These are phyloP conservation scores for Sporothrix pseudoabietina DNA, from an alignment of 2,329 filamentous ascomycete species.

Conservation along the genomic window DNA sequence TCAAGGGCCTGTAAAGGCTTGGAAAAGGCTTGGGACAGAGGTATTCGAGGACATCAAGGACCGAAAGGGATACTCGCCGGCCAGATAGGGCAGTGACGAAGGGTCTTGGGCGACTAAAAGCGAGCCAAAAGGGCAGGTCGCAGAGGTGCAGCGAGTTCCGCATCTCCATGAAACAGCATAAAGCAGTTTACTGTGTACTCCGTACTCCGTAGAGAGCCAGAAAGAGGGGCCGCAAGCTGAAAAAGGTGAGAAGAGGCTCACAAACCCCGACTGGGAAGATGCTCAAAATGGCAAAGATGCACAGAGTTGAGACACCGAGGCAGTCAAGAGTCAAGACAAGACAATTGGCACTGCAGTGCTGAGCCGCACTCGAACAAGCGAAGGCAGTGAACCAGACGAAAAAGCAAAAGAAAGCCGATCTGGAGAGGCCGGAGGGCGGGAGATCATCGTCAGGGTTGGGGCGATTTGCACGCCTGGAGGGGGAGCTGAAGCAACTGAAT, in stretches of 20 bases:
- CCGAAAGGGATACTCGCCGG: background rate
- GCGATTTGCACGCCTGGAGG: conserved; percentile 18
- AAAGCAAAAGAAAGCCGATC: conserved; percentile 12
- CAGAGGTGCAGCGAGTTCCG: background rate
- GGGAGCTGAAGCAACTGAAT: background rate
- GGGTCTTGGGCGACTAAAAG: background rate
- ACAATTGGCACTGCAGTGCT: background rate
- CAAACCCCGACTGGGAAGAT: background rate
- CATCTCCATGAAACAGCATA: background rate
- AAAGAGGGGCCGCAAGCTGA: conserved; percentile 20
- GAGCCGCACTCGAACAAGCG: background rate
- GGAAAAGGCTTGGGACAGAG: background rate
- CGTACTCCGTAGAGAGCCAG: background rate
- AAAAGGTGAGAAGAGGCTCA: background rate
- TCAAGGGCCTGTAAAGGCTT: background rate
- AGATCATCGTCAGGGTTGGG: conserved; percentile 31
- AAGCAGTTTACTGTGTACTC: too few relatives aligned
- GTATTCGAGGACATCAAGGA: background rate
- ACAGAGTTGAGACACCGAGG: conserved; percentile 8
- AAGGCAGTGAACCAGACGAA: background rate
- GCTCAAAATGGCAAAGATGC: background rate
- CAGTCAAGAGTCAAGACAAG: background rate
- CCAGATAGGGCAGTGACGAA: conserved; percentile 12
- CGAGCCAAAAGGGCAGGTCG: background rate
- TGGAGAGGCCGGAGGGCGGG: conserved; percentile 22